A percentile compares a stretch with the other conserved stretches of the same genome.
These are phyloP conservation scores for Lyophyllum atratum DNA, from an alignment of 768 basidiomycete genomes.

Conservation along the genomic window DNA sequence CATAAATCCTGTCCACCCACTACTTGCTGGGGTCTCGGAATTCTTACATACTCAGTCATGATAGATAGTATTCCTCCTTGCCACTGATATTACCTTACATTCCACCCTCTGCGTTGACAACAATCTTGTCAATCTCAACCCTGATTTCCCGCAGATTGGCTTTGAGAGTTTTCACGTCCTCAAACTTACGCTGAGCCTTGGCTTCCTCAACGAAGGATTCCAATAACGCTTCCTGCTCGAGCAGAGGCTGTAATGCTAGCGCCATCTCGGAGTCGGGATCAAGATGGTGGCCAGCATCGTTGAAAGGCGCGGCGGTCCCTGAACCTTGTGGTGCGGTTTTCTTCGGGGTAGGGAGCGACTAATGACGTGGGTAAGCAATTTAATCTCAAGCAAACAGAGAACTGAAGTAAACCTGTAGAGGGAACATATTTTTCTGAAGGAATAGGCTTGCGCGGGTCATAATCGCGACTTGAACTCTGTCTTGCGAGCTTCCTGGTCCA, in stretches of 20 bases:
- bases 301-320: constrained; percentile 3
- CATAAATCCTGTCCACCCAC: background rate
- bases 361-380: background rate
- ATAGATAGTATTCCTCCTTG: background rate
- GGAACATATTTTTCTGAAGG: constrained; percentile 89
- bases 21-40: background rate
- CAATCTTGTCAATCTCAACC: constrained; percentile 75
- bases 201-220: constrained; percentile 92
- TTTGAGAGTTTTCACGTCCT: constrained; percentile 88
- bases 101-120: constrained; percentile 29
- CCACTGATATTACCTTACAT: background rate
- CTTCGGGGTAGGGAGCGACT: constrained; percentile 56
- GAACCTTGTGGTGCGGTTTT: constrained; percentile 21
- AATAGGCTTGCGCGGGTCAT: constrained; percentile 75
- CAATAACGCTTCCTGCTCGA: constrained; percentile 93
- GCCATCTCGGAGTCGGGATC: constrained; percentile 75
- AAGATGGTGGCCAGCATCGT: constrained; percentile 31
- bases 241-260: constrained; percentile 75
- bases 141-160: constrained; percentile 81
- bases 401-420: constrained; percentile 59
- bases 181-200: constrained; percentile 88
- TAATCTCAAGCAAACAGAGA: background rate
- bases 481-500: constrained; percentile 71
- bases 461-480: constrained; percentile 83
- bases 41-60: too few species aligned